Evolutionary conservation across 331 rosid species (phyloP), one percentile per base, ranked within the genome.

Genomic region (Cydonia oblonga): DNA sequence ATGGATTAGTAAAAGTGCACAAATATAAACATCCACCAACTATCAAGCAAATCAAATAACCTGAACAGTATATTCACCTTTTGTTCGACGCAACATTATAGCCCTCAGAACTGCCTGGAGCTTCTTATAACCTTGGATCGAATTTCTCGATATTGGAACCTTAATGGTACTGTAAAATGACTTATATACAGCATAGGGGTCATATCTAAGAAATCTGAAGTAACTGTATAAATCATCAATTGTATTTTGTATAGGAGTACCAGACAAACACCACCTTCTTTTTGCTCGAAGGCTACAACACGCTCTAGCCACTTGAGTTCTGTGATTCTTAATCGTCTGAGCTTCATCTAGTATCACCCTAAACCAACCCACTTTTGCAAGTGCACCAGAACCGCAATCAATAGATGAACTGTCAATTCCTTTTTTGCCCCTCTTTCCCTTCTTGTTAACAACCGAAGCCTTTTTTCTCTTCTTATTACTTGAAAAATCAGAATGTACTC

Each of bases 301-400:
- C 38, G 99, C 99, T 82, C 99, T 90, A 73, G 99, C 99, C 81
- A 95, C 97, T 83, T 91, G 96, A 86, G 99, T 95, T 81, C 97
- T 86, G 84, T 91, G 97, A 85, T 95, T 95, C 81, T 95, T 95
- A 69, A 95, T 95, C 16, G 96, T 91, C 78, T 91, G 99, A 68
- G 97, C 99, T 85, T 95, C 99, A 87, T 95, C 99, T 51, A 95
- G 89, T 81, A 95, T 82, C 79, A 95, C 96, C 84, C 99, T 88
- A 74, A 81, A 85, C 99, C 99, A 95, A 74, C 89, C 93, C 57
- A 95, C 99, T 81, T 78, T 92, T 56, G 97, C 97, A 75, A 95
- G 90, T 54, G 99, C 57, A 29, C 99, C 99, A 59, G 89, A 75
- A 74, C 67, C 82, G 76, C 74, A 81, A 49, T 88, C 96, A 15